Conservation (phyloP, 164 flowering plant species). For the Dillenia suffruticosa region DNA sequence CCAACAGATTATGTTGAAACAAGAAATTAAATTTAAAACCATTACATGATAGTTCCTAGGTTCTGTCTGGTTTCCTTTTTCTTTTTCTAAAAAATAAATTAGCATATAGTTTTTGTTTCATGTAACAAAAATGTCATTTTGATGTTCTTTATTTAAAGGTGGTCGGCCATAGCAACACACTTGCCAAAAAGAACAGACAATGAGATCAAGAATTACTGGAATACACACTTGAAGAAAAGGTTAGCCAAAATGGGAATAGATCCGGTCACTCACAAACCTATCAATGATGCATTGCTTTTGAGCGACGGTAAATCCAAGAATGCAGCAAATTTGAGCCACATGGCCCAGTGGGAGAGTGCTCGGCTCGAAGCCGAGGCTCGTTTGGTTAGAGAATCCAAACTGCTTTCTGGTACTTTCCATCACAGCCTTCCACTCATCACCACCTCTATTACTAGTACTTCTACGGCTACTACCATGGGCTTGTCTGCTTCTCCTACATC, state of each 20-base stretch:
- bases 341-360: conserved; percentile 75
- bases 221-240: conserved; percentile 65
- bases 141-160: conserved; percentile 26
- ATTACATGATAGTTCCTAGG: too few relatives aligned
- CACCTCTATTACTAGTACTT: background rate
- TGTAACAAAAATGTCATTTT: background rate
- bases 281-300: conserved; percentile 42
- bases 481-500: too few relatives aligned
- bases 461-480: too few relatives aligned
- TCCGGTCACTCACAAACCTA: conserved; percentile 68
- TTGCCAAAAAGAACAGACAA: background rate
- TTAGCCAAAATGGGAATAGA: conserved; percentile 65
- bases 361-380: conserved; percentile 67
- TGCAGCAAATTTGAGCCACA: conserved; percentile 60
- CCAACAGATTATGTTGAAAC: too few relatives aligned
- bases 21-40: too few relatives aligned
- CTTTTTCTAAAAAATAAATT: background rate
- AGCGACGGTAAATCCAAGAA: conserved; percentile 35
- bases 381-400: conserved; percentile 50
- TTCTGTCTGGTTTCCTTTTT: background rate
- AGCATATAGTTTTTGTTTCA: background rate
- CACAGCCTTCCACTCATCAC: conserved; percentile 1
- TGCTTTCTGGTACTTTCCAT: conserved; percentile 25
- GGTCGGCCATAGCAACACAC: conserved; percentile 77
- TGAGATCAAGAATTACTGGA: conserved; percentile 33